Base-by-base conservation (phyloP, 2,329 filamentous ascomycete genomes). In the Fusarium sterilihyphosum region DNA sequence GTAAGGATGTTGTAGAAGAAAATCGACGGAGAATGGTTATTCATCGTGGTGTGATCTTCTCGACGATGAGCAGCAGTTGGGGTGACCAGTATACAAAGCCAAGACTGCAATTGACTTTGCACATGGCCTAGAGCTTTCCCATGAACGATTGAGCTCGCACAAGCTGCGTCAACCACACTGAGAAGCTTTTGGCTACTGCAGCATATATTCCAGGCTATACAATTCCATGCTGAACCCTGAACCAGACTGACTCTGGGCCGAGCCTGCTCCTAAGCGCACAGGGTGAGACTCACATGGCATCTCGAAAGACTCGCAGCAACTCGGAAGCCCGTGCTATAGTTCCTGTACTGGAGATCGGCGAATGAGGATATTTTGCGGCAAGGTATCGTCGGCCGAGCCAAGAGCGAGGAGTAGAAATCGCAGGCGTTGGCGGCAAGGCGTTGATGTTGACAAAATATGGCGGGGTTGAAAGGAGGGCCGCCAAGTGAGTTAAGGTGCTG, bases 251-350 rank as follows among this genome's bases (percentile, higher is more conserved):
- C 33, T 52, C 44, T 54, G 40, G 46, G 49, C 69, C 33, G 68
- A 56, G 49, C 46, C 54, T 59, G 63, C 57, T 63, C 63, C 58
- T 50, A 70, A 56, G 47, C 56, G 58, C 50, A 61, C 56, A 61
- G 68, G 47, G 47, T 64, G 59, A 75, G 70, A 83, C 82, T 83
- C 78, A 83, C 82, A 83, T 73, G 82, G 82, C 82, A 83, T 83
- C 77, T 82, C 77, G 81, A 77, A 75, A 73, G 77, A 67, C 70
- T 76, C 70, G 65, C 67, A 73, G 73, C 77, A 75, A 73, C 69
- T 67, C 64, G 64, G 63, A 73, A 73, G 71, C 75, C 78, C 58
- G 71, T 70, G 58, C 43, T 60, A 71, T 57, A 65, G 64, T 73
- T 61, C 65, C 70, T 70, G 59, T 67, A 60, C 74, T 61, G 74